phyloP scores from a whole-genome alignment of 2,329 filamentous ascomycete genomes.

The Apiospora marii region DNA sequence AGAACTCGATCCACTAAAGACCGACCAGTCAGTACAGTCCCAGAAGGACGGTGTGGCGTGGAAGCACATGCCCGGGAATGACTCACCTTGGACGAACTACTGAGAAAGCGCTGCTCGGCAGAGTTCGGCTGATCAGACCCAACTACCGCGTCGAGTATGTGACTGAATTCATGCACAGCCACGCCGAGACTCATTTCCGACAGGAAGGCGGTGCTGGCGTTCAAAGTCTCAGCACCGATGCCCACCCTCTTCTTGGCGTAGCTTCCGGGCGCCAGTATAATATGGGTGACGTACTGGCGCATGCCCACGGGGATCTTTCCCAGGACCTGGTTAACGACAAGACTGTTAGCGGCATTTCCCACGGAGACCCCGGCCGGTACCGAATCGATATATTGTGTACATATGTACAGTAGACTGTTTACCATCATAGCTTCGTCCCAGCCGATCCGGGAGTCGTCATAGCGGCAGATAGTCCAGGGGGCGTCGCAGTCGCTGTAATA shows the following conservation, averaged over 20 bases:
- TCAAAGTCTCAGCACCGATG: neutral
- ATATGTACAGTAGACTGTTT: neutral
- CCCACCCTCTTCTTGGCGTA: neutral
- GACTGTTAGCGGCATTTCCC: neutral
- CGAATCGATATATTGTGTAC: no score
- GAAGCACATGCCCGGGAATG: neutral
- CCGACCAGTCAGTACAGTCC: neutral
- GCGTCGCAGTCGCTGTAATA: neutral
- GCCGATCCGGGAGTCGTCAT: neutral
- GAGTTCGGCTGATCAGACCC: neutral
- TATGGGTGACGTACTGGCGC: neutral
- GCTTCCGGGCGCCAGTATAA: conserved; percentile 8
- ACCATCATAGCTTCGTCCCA: neutral
- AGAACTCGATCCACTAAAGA: neutral
- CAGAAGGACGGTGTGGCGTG: neutral
- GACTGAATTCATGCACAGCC: conserved; percentile 5
- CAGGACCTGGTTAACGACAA: neutral
- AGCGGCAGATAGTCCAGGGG: neutral
- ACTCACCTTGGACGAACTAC: neutral
- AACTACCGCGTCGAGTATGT: neutral
- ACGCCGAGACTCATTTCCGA: neutral
- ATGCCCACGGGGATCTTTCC: neutral
- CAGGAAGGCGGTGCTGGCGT: neutral
- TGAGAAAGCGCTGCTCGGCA: neutral
- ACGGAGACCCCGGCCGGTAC: neutral